Evolutionary conservation across 2,329 filamentous ascomycete genomes (phyloP).

Genomic region (Beauveria scarabaeidicola): DNA sequence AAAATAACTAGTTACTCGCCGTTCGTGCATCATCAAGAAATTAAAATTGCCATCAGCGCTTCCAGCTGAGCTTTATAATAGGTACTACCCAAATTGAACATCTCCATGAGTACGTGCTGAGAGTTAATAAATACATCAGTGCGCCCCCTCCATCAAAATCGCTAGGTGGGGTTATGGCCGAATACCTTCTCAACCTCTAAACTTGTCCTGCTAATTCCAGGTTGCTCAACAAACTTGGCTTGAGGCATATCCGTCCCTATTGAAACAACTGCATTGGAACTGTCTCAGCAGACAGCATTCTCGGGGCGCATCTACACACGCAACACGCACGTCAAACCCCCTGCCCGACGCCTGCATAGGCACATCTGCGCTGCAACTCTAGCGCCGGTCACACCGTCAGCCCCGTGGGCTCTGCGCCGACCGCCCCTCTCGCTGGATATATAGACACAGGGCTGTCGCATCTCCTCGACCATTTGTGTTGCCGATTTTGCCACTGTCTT

Average conservation of each 20-base stretch:
- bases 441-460: background rate
- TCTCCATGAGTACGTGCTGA: too few species aligned
- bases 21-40: too few species aligned
- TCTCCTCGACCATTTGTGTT: background rate
- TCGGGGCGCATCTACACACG: too few species aligned
- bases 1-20: too few species aligned
- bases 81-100: too few species aligned
- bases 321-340: too few species aligned
- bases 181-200: background rate
- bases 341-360: background rate
- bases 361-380: background rate
- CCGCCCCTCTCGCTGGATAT: background rate
- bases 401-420: background rate
- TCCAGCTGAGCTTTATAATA: too few species aligned
- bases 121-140: too few species aligned
- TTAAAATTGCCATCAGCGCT: too few species aligned
- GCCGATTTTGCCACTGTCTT: background rate
- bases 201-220: background rate
- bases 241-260: background rate
- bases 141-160: slow-evolving; percentile 3
- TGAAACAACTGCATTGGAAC: background rate
- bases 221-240: background rate
- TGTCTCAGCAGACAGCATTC: background rate
- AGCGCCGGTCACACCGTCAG: background rate
- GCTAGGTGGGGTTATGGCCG: slow-evolving; percentile 6